phyloP scores from a whole-genome alignment of 139 green algal genomes.

The Trebouxia sp. region DNA sequence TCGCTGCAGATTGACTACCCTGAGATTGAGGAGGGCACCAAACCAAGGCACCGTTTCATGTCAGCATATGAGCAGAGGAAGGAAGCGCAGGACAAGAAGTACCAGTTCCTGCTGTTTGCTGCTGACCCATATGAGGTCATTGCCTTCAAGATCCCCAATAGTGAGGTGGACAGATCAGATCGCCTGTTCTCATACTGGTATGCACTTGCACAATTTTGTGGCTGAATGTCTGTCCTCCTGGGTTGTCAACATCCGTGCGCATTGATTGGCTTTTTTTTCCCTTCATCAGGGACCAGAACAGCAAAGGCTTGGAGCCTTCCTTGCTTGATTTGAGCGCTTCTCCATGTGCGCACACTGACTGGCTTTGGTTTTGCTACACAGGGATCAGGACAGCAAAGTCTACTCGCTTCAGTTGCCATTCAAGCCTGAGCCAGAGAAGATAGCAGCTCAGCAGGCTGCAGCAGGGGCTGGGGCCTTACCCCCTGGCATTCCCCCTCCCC shows the following conservation, averaged over 20 bases:
- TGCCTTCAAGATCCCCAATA: constrained; percentile 95
- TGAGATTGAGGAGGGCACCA: constrained; percentile 91
- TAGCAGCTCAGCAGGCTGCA: constrained; percentile 18
- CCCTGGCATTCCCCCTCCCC: constrained; percentile 15
- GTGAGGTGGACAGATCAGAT: constrained; percentile 84
- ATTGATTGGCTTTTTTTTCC: too few species aligned
- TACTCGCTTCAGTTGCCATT: constrained; percentile 90
- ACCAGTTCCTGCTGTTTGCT: constrained; percentile 98
- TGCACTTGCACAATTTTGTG: background rate
- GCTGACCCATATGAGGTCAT: constrained; percentile 98
- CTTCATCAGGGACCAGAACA: background rate
- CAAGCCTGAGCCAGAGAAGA: constrained; percentile 44
- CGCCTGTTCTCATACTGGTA: constrained; percentile 94
- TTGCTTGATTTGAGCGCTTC: background rate
- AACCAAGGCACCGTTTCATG: constrained; percentile 98
- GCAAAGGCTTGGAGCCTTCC: background rate
- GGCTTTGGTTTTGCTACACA: constrained; percentile 27
- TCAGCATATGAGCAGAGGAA: constrained; percentile 91
- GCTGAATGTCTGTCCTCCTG: too few species aligned
- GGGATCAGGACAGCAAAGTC: constrained; percentile 84
- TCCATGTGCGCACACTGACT: background rate
- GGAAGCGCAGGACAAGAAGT: constrained; percentile 87
- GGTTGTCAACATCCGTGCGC: too few species aligned
- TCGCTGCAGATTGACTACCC: constrained; percentile 96
- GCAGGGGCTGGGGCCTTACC: background rate